Evolutionary conservation across 306 rosid species (phyloP).

Genomic region (Quercus alba): DNA sequence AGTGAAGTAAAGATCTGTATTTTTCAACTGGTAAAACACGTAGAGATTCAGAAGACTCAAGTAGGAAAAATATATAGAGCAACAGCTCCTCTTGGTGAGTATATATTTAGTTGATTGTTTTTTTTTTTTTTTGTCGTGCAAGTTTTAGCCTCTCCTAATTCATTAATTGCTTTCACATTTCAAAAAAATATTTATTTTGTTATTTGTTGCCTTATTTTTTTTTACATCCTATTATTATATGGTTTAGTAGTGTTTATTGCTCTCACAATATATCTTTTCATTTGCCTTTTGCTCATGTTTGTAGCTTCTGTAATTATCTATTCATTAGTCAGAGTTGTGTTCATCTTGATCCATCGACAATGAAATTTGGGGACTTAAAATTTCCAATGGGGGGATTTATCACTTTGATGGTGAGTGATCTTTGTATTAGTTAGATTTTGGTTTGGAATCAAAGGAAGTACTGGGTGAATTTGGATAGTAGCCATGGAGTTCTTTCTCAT

Average conservation of each 20-base stretch:
- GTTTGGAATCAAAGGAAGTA: not conserved
- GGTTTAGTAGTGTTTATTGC: not conserved
- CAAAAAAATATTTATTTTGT: not conserved
- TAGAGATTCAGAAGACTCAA: conserved; percentile 60
- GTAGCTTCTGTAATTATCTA: not conserved
- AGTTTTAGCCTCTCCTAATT: not conserved
- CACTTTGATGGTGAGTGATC: not conserved
- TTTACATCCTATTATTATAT: not conserved
- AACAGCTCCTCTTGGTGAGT: conserved; percentile 68
- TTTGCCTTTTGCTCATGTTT: not conserved
- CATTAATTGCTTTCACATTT: not conserved
- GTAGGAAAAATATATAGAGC: conserved; percentile 65
- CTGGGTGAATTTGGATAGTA: no score
- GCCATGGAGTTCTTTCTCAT: no score
- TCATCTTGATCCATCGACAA: not conserved
- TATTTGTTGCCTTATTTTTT: not conserved
- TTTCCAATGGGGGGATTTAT: not conserved
- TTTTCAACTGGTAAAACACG: conserved; percentile 43
- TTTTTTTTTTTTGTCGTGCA: not conserved
- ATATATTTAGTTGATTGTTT: conserved; percentile 16
- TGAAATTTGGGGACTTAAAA: not conserved
- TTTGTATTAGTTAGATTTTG: not conserved
- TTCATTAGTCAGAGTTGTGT: not conserved
- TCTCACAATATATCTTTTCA: not conserved
- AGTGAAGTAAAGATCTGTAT: conserved; percentile 59